Evolutionary conservation across 2,329 filamentous ascomycete genomes (phyloP), one percentile per base, ranked within the genome.

Genomic region (Nemania diffusa): DNA sequence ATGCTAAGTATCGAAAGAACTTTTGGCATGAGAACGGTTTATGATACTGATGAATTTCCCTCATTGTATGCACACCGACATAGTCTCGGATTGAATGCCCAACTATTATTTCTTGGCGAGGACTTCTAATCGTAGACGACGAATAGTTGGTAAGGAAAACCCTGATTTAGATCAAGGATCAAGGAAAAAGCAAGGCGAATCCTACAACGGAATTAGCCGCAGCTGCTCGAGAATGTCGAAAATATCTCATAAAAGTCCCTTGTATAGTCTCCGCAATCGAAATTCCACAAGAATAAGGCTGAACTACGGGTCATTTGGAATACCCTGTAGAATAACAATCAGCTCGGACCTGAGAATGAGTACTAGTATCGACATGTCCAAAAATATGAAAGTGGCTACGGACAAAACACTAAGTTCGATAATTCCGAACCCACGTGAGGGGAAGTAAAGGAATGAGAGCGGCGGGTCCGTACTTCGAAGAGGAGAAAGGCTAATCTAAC

Each of bases 351-450:
- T 11, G 24, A 51, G 40, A 44, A 52, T 48, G 37, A 24, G 26
- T 24, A 48, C 32, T 46, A 8, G 26, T 44, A 64, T 40, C 57
- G 24, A 17, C 32, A 61, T 64, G 51, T 57, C 61, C 58, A 64
- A 64, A 51, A 68, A 64, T 60, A 68, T 53, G 57, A 52, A 44
- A 17, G 48, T 53, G n/a, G 9, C 27, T 11, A 29, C 40, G 57
- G 61, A 52, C 27, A 20, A n/a, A 27, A 37, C 40, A 48, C 61
- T 50, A 40, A 40, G 65, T 40, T 32, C 51, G 65, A 65, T 48
- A 53, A 50, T 46, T n/a, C 20, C 27, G 52, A 44, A 42, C 15
- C 50, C 51, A 48, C 9, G 57, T 65, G 65, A 68, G 61, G 57
- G 66, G 53, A 62, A 62, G 40, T 8, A 44, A 32, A 50, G 27